Conservation (phyloP, 768 basidiomycete genomes). For the Cubamyces sp. region DNA sequence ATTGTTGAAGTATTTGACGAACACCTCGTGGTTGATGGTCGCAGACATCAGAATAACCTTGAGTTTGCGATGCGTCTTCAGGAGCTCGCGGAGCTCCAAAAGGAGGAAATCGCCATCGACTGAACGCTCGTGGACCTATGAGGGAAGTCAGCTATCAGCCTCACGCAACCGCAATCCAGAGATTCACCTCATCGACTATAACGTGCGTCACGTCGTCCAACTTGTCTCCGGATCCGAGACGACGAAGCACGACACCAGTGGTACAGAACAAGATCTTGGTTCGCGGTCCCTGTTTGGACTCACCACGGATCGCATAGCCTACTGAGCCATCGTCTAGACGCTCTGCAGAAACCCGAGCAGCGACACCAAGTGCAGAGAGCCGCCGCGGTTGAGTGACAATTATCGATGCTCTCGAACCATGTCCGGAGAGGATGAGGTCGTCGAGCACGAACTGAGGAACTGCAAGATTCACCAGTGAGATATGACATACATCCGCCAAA, state of each 20-base stretch:
- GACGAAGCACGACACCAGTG: conserved; percentile 87
- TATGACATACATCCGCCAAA: neutral
- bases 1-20: conserved; percentile 77
- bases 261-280: conserved; percentile 91
- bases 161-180: neutral
- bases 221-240: conserved; percentile 74
- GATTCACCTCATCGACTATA: conserved; percentile 83
- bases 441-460: conserved; percentile 93
- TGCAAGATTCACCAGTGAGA: conserved; percentile 30
- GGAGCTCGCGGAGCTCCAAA: conserved; percentile 78
- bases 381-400: conserved; percentile 89
- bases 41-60: conserved; percentile 93
- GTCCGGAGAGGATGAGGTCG: conserved; percentile 63
- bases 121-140: conserved; percentile 87
- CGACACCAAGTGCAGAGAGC: conserved; percentile 87
- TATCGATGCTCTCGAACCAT: conserved; percentile 72
- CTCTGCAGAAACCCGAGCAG: conserved; percentile 84
- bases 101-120: conserved; percentile 91
- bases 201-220: conserved; percentile 79
- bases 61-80: conserved; percentile 63
- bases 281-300: conserved; percentile 63
- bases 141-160: neutral
- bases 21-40: conserved; percentile 90
- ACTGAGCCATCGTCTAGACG: conserved; percentile 75
- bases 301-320: conserved; percentile 90